phyloP scores from a whole-genome alignment of 352 stramenopile genomes.

The Pythium rhizo-oryzae region DNA sequence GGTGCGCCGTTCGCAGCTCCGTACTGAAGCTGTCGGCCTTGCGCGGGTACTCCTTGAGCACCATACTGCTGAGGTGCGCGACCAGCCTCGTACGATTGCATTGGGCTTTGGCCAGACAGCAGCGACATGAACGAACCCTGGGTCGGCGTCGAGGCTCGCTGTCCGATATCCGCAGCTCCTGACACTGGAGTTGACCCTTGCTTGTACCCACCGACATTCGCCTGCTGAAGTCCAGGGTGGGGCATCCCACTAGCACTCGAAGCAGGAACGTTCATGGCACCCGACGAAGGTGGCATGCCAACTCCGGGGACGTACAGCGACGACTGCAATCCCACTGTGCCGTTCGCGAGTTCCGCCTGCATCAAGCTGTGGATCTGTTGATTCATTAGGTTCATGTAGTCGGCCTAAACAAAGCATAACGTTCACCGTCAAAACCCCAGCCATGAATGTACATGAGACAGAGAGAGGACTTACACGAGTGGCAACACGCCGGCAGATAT shows the following conservation, averaged over 20 bases:
- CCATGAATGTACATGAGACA: not conserved
- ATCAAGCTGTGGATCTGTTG: constrained; percentile 69
- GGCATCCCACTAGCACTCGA: constrained; percentile 14
- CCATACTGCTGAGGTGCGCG: constrained; percentile 16
- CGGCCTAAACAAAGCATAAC: constrained; percentile 31
- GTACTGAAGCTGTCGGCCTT: constrained; percentile 19
- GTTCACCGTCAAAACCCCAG: not conserved
- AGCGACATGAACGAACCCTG: constrained; percentile 36
- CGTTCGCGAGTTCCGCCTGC: constrained; percentile 44
- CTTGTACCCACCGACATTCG: not conserved
- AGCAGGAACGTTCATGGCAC: constrained; percentile 1
- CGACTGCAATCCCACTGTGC: constrained; percentile 24
- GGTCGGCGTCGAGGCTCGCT: constrained; percentile 9
- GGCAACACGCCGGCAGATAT: constrained; percentile 49
- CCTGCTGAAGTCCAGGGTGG: not conserved
- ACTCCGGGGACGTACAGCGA: constrained; percentile 32
- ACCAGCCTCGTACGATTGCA: constrained; percentile 17
- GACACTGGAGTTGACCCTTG: not conserved
- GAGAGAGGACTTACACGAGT: constrained; percentile 37
- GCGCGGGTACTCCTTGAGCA: constrained; percentile 15
- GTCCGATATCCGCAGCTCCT: not conserved
- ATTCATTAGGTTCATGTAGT: constrained; percentile 60
- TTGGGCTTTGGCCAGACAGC: constrained; percentile 25
- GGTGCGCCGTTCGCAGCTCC: constrained; percentile 1
- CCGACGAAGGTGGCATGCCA: constrained; percentile 12